Evolutionary conservation across 2,329 filamentous ascomycete species (phyloP), one percentile per base, ranked within the genome.

Genomic region (Xylaria sp.): DNA sequence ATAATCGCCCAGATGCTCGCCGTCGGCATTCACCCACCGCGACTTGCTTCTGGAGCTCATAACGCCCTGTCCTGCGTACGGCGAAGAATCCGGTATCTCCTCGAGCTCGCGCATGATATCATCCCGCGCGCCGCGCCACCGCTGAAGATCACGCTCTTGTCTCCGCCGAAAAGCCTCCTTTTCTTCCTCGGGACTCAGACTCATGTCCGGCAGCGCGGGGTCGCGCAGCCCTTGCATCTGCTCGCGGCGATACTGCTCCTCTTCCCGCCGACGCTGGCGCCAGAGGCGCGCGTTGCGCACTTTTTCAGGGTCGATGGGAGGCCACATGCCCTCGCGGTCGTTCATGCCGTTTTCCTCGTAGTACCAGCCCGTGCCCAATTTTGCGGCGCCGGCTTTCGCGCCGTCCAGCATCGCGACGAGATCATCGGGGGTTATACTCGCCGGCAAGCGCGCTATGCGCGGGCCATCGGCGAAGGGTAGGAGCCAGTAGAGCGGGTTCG

Each of bases 271-370:
- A 67, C 82, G 34, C 80, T 82, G 60, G 71, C 81, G 69, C 79
- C 78, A 68, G 71, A 77, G 18, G 69, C 80, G 13, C 41, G 80
- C 80, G 55, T 83, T 81, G 0, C 86, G 83, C 70, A 86, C 78
- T 79, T 89, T 90, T 34, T 90, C 89, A 23, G 89, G 89, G 78
- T 91, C 87, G 0, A 81, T 79, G 0, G 90, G 90, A 28, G 90
- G 90, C 90, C 90, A 92, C 77, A 88, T 83, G 62, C 85, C 86
- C 50, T 82, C 78, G 63, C 80, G 80, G 72, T 89, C 87, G 80
- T 96, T 94, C 78, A 94, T 92, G 1, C 89, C 92, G 80, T 96
- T 96, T 72, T 91, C 90, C 70, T 90, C 88, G 82, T 90, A 94
- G 6, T 81, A 78, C 89, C 91, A 87, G 67, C 88, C 87, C 0